Evolutionary conservation across 192 early-diverging fungal genomes (phyloP), one percentile per base, ranked within the genome.

Genomic region (Endogone sp.): DNA sequence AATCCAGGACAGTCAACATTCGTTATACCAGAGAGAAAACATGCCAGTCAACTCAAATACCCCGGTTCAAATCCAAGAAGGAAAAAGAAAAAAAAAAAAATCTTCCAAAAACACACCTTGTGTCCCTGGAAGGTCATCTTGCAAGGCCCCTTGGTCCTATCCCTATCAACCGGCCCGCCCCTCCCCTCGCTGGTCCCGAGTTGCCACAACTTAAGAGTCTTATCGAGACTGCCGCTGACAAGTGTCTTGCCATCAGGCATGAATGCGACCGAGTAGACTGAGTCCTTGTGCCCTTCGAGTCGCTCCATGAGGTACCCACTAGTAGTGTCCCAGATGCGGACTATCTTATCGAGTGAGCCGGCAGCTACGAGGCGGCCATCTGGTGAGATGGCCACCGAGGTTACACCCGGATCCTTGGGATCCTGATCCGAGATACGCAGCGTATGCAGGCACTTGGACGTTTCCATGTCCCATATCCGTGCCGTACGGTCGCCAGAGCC

Each of bases 231-330:
- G 28, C 96, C 97, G 63, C 92, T 93, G 16, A 97, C 91, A 16
- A 99, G 86, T 13, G 92, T 89, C 73, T 88, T 87, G 21, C 95
- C 95, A 81, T 98, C 94, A 3, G 93, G 94, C 44, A 93, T 88
- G 71, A 99, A 98, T 2, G 97, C 93, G 31, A 99, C 94, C 4
- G 92, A 91, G 70, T 99, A 98, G 16, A 99, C 97, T 60, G 91
- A 93, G 75, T 98, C 93, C 73, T 92, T 91, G 83, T 98, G 97
- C 0, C 96, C 94, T 67, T 96, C 94, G 66, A 98, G 84, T 56
- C 93, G 87, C 79, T 97, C 94, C 30, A 97, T 76, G 13, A 94
- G 75, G n/a, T 80, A 70, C 26, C 93, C 93, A 29, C 90, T 89
- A 31, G 87, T 71, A 4, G 90, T 78, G 71, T 98, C 96, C 95